phyloP scores from a whole-genome alignment of 495 filamentous ascomycete genomes.

The Articulospora tetracladia region DNA sequence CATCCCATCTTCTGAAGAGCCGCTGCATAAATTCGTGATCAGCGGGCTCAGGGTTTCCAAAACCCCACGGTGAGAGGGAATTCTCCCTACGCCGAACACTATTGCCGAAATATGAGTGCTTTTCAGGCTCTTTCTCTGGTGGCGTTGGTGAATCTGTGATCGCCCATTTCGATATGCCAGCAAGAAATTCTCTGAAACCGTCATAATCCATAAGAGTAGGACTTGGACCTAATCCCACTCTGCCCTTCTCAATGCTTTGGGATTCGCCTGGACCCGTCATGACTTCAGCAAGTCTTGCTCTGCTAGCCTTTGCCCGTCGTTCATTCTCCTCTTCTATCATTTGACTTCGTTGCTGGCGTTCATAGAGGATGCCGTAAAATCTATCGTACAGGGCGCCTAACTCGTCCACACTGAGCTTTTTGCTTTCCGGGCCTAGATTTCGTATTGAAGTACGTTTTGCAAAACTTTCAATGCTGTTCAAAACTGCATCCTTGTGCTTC shows the following conservation, averaged over 20 bases:
- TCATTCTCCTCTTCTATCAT: conserved; percentile 73
- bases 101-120: conserved; percentile 49
- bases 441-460: conserved; percentile 94
- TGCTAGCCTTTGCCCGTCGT: conserved; percentile 54
- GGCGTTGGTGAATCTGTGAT: conserved; percentile 72
- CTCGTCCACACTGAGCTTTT: conserved; percentile 79
- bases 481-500: conserved; percentile 87
- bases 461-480: conserved; percentile 94
- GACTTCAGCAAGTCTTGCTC: conserved; percentile 48
- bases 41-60: conserved; percentile 71
- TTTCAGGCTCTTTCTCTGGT: conserved; percentile 44
- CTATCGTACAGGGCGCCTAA: conserved; percentile 86
- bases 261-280: conserved; percentile 37
- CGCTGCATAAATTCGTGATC: conserved; percentile 95
- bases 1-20: conserved; percentile 85
- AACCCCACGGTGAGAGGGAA: conserved; percentile 66
- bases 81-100: conserved; percentile 45
- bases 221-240: conserved; percentile 87
- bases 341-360: conserved; percentile 77
- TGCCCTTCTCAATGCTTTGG: conserved; percentile 62
- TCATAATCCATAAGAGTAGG: conserved; percentile 93
- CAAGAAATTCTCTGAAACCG: conserved; percentile 89
- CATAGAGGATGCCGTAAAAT: conserved; percentile 87
- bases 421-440: conserved; percentile 94
- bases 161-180: conserved; percentile 86